Percentiles rank a stretch among this genome's conserved stretches.
These are phyloP conservation scores for Tolypocladium guangdongense DNA, from an alignment of 2,329 filamentous ascomycete genomes.

Conservation along the genomic window DNA sequence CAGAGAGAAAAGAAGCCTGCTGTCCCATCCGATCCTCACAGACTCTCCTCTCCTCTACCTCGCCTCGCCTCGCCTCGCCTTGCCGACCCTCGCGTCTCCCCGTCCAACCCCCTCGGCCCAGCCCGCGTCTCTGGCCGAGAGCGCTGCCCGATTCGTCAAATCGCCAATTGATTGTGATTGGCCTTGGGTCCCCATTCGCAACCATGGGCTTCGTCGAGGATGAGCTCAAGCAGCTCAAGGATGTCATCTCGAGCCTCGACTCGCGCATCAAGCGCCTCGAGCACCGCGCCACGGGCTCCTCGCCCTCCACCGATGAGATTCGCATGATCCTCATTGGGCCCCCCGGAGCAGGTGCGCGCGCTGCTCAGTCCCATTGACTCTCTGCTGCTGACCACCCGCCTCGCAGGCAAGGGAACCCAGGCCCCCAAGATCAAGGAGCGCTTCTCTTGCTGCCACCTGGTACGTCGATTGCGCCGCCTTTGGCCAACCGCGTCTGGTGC, in stretches of 20 bases:
- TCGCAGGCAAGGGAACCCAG: conserved; percentile 91
- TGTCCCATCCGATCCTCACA: conserved; percentile 1
- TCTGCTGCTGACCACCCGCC: conserved; percentile 1
- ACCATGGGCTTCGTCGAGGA: conserved; percentile 85
- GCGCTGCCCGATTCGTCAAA: neutral
- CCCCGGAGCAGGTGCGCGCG: conserved; percentile 76
- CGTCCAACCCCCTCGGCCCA: neutral
- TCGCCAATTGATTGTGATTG: neutral
- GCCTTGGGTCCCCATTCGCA: conserved; percentile 14
- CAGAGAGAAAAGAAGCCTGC: neutral
- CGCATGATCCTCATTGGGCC: conserved; percentile 98
- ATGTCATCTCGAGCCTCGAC: conserved; percentile 75
- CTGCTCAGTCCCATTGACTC: neutral
- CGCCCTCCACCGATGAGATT: conserved; percentile 51
- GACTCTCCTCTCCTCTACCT: conserved; percentile 3
- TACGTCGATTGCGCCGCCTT: conserved; percentile 37
- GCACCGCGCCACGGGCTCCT: conserved; percentile 50
- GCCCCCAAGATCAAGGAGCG: conserved; percentile 97
- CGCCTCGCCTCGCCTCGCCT: no score
- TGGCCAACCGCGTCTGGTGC: neutral
- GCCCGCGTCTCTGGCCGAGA: neutral
- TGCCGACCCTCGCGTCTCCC: neutral
- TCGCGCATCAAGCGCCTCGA: conserved; percentile 79
- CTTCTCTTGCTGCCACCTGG: conserved; percentile 93
- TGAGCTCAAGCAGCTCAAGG: conserved; percentile 74